These are phyloP conservation scores for Coemansia sp. DNA, from an alignment of 192 early-diverging fungal species.

Conservation along the genomic window DNA sequence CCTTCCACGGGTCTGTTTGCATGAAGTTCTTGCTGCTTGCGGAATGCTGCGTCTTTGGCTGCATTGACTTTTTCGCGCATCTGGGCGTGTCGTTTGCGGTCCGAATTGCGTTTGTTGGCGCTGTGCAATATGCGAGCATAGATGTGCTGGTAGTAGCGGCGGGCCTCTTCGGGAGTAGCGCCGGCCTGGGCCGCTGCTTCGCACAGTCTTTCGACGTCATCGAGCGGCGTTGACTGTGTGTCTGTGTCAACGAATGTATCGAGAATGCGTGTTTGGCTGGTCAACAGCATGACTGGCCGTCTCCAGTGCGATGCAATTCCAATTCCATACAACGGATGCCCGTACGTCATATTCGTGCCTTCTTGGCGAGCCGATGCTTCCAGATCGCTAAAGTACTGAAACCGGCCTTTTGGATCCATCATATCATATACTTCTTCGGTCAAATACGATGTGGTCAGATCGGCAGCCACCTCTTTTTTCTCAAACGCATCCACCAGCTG, in stretches of 20 bases:
- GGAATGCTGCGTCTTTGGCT: neutral
- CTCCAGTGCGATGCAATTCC: constrained; percentile 19
- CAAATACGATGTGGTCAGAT: constrained; percentile 13
- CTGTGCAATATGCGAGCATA: neutral
- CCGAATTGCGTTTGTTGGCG: neutral
- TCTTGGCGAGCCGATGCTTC: constrained; percentile 10
- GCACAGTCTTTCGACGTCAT: constrained; percentile 1
- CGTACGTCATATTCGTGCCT: neutral
- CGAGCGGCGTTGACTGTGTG: constrained; percentile 18
- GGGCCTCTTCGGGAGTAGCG: constrained; percentile 19
- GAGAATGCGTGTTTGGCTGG: constrained; percentile 12
- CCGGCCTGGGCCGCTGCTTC: constrained; percentile 28
- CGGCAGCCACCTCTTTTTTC: neutral
- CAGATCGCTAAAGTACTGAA: constrained; percentile 24
- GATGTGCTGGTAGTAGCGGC: constrained; percentile 27
- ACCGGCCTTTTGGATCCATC: constrained; percentile 6
- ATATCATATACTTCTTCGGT: constrained; percentile 27
- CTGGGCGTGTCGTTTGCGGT: neutral
- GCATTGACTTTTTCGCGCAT: constrained; percentile 8
- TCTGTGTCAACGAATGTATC: constrained; percentile 13
- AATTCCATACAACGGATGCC: constrained; percentile 28
- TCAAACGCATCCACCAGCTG: neutral
- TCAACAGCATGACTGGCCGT: constrained; percentile 2
- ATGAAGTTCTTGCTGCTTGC: neutral
- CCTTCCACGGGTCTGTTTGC: neutral